Conservation (phyloP, 2,329 filamentous ascomycete species). For the Arthrobotrys entomopaga region DNA sequence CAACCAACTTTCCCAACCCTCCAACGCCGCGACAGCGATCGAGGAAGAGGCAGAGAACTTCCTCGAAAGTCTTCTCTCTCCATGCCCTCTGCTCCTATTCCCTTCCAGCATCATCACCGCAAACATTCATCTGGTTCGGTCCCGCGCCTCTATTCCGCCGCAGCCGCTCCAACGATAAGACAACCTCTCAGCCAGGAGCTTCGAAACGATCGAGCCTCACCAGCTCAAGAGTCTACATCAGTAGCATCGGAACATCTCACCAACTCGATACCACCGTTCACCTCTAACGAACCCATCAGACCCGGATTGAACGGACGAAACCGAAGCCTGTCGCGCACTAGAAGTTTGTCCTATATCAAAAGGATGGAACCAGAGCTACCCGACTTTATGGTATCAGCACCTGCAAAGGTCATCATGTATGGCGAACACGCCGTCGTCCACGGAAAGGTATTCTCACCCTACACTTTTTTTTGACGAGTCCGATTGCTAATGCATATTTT, state of each 20-base stretch:
- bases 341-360: constrained; percentile 59
- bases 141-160: constrained; percentile 16
- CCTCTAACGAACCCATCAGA: constrained; percentile 19
- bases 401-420: constrained; percentile 97
- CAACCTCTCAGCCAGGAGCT: constrained; percentile 37
- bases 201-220: constrained; percentile 8
- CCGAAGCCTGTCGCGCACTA: constrained; percentile 41
- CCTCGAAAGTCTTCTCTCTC: constrained; percentile 40
- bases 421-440: constrained; percentile 98
- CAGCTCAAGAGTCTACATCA: constrained; percentile 23
- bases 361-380: constrained; percentile 74
- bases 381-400: constrained; percentile 96
- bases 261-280: constrained; percentile 47
- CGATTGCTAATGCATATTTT: neutral
- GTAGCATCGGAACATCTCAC: constrained; percentile 42
- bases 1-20: constrained; percentile 21
- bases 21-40: constrained; percentile 43
- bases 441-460: constrained; percentile 75
- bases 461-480: neutral
- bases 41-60: constrained; percentile 36
- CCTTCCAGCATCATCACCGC: constrained; percentile 46
- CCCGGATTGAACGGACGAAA: constrained; percentile 17
- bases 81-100: constrained; percentile 30
- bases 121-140: constrained; percentile 35
- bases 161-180: constrained; percentile 14